phyloP scores from a whole-genome alignment of 1,284 basidiomycete genomes.

The Tilletia indica region DNA sequence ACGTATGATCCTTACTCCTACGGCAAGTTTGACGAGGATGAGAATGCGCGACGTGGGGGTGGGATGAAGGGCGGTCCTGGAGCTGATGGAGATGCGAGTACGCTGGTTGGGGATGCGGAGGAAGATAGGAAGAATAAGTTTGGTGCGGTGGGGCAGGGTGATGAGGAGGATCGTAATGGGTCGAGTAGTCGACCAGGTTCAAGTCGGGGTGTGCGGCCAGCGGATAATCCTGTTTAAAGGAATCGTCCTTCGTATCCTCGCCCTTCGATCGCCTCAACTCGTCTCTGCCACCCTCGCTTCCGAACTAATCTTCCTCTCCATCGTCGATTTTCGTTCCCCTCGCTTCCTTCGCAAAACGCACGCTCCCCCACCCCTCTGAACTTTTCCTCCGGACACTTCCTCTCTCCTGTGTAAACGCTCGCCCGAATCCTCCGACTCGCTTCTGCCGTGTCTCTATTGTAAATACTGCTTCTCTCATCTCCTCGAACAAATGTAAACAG shows the following conservation, averaged over 20 bases:
- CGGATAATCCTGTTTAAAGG: background rate
- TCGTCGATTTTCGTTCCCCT: background rate
- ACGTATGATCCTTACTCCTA: constrained; percentile 13
- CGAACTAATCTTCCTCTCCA: background rate
- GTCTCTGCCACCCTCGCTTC: background rate
- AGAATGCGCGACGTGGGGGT: background rate
- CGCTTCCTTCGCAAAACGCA: background rate
- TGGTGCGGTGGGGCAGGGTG: background rate
- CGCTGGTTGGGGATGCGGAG: constrained; percentile 11
- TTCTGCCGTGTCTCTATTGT: no score
- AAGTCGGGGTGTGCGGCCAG: background rate
- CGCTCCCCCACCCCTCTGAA: no score
- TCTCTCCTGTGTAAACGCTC: no score
- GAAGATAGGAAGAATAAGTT: constrained; percentile 10
- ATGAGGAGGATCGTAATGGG: background rate
- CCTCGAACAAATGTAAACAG: no score
- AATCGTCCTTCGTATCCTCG: background rate
- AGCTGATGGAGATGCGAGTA: constrained; percentile 6
- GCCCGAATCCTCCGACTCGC: no score
- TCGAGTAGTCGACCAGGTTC: background rate
- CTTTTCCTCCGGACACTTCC: no score
- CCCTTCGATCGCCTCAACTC: background rate
- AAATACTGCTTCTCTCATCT: no score
- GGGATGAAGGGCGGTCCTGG: background rate
- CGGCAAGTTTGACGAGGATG: background rate